phyloP scores from a whole-genome alignment of 257 asterid genomes.

The Solanum neorickii region DNA sequence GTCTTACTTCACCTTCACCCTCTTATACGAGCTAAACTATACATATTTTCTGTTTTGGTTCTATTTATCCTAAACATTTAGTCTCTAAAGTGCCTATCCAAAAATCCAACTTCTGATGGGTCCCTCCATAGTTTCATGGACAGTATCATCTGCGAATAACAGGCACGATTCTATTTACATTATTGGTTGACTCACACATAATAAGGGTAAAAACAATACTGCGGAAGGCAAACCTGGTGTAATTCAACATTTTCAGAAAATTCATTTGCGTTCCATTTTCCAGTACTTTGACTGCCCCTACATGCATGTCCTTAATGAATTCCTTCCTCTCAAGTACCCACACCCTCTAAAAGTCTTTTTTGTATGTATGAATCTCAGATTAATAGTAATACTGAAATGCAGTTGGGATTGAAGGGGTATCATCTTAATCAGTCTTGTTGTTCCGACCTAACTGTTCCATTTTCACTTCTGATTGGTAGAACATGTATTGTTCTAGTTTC shows the following conservation, averaged over 20 bases:
- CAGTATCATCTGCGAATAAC: neutral
- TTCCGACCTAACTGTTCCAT: neutral
- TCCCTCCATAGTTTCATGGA: neutral
- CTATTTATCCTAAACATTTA: neutral
- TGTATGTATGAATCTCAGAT: neutral
- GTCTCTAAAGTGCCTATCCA: neutral
- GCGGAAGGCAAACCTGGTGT: neutral
- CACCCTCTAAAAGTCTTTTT: neutral
- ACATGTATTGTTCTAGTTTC: conserved; percentile 37
- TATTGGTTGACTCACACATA: neutral
- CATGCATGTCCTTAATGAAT: neutral
- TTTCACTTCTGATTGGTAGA: neutral
- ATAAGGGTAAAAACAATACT: neutral
- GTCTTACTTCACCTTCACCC: neutral
- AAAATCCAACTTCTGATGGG: neutral
- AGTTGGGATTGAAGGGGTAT: neutral
- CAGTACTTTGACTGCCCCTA: neutral
- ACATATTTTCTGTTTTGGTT: neutral
- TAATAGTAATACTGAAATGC: neutral
- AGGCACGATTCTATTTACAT: neutral
- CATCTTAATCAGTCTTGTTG: neutral
- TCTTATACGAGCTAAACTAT: neutral
- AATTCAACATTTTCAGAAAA: neutral
- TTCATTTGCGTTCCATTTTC: neutral
- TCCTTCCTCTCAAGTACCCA: neutral